These are phyloP conservation scores for Lolium rigidum DNA, from an alignment of 176 grass and related monocot genomes.

Conservation along the genomic window DNA sequence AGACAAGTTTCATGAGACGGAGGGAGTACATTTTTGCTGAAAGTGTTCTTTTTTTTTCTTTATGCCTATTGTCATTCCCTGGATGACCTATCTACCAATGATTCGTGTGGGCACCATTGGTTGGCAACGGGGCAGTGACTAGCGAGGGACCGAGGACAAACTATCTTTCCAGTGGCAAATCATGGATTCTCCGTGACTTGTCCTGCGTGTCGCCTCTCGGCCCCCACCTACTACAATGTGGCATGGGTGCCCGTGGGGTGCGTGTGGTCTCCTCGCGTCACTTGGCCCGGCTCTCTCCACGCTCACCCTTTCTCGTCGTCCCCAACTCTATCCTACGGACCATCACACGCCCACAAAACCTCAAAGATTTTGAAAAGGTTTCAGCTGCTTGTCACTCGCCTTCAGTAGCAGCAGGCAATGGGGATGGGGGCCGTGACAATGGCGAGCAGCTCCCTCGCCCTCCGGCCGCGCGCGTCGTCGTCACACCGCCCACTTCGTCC, in stretches of 20 bases:
- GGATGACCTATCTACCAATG: background rate
- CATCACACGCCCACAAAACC: background rate
- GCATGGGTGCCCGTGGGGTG: background rate
- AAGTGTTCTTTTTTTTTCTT: background rate
- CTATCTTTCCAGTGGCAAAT: background rate
- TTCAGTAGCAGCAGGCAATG: background rate
- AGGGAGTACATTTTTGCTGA: background rate
- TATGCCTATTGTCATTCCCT: background rate
- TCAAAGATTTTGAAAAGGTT: background rate
- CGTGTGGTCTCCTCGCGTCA: slow-evolving; percentile 39
- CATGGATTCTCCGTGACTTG: slow-evolving; percentile 11
- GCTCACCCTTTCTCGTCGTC: slow-evolving; percentile 35
- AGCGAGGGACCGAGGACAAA: background rate
- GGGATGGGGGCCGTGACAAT: slow-evolving; percentile 52
- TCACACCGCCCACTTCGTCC: background rate
- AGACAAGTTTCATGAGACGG: no score
- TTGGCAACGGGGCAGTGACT: background rate
- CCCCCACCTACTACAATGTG: background rate
- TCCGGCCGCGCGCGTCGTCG: slow-evolving; percentile 38
- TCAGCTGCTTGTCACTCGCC: background rate
- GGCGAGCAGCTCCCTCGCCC: slow-evolving; percentile 55
- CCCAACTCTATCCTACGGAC: background rate
- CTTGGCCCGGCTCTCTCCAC: slow-evolving; percentile 76
- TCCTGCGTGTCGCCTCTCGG: background rate
- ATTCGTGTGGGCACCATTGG: background rate